phyloP scores from a whole-genome alignment of 306 rosid genomes.

The Castanopsis chinensis region DNA sequence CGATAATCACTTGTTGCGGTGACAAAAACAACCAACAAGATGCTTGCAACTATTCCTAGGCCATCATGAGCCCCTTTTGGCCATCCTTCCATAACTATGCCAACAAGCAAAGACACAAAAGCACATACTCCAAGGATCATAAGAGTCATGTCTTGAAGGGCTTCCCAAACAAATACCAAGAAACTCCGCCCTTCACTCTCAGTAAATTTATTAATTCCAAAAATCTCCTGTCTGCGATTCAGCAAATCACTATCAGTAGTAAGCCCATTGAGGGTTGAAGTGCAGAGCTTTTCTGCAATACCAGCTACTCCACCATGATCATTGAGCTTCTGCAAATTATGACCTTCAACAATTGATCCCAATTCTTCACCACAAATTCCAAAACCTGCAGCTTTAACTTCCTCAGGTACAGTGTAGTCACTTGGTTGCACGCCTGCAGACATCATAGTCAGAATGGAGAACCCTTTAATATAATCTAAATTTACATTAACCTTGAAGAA shows the following conservation, averaged over 20 bases:
- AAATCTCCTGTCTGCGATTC: constrained; percentile 50
- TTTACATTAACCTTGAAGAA: constrained; percentile 15
- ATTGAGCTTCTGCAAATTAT: constrained; percentile 70
- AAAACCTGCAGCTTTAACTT: constrained; percentile 78
- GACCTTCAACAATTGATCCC: constrained; percentile 86
- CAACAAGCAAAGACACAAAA: constrained; percentile 78
- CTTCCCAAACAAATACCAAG: constrained; percentile 95
- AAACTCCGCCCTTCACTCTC: constrained; percentile 69
- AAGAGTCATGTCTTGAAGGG: constrained; percentile 97
- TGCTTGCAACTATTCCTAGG: constrained; percentile 95
- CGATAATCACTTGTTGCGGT: constrained; percentile 96
- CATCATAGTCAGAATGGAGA: constrained; percentile 12
- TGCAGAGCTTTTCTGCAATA: constrained; percentile 63
- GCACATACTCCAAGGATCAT: constrained; percentile 95
- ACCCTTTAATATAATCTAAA: background rate
- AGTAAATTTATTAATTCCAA: constrained; percentile 76
- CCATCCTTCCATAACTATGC: constrained; percentile 92
- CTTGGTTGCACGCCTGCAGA: constrained; percentile 59
- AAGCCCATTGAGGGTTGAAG: constrained; percentile 62
- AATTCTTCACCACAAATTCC: constrained; percentile 81
- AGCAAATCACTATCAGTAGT: constrained; percentile 35
- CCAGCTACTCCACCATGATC: constrained; percentile 69
- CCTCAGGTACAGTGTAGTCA: constrained; percentile 67
- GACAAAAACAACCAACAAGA: constrained; percentile 86
- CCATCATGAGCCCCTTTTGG: constrained; percentile 96